Evolutionary conservation across 2,329 filamentous ascomycete genomes (phyloP), one percentile per base, ranked within the genome.

Genomic region (Talaromyces sp.): DNA sequence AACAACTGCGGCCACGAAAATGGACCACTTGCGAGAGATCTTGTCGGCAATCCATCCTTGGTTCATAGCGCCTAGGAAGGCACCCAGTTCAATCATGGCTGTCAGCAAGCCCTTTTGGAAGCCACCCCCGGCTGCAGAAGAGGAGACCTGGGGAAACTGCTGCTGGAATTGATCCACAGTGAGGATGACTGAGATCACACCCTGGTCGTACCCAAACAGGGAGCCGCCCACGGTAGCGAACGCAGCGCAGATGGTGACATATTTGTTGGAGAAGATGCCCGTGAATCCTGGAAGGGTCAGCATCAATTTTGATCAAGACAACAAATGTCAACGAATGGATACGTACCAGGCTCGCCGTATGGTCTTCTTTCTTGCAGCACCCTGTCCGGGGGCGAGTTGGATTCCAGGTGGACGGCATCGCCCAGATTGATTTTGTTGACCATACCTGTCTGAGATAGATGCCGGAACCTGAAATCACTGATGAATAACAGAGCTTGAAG

Each of bases 31-130:
- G 0, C 80, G 69, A 17, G 32, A 35, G 32, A 35, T 17, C 64
- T 77, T 80, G 62, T 84, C 82, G 1, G 81, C 81, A 38, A 83
- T 74, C 74, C 77, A 83, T 4, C 78, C 78, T 59, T 78, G 75
- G 46, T 78, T 80, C 24, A 81, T 58, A 3, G 78, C 78, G 56
- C 78, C 75, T 3, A 77, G 56, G 19, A 82, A 69, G 10, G 81
- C 82, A 19, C 82, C 81, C 26, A 83, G 65, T 62, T 83, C 80
- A 55, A 84, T 79, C 80, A 83, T 83, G 3, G 81, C 81, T 10
- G 81, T 84, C 73, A 83, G 73, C 63, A 78, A 61, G 19, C 76
- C 76, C 62, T 77, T 78, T 68, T 71, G 75, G 61, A 78, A 78
- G 0, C 75, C 74, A 5, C 71, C 69, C 4, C 73, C 73, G 6